Conservation (phyloP, 768 basidiomycete genomes). For the Pholiota conissans region DNA sequence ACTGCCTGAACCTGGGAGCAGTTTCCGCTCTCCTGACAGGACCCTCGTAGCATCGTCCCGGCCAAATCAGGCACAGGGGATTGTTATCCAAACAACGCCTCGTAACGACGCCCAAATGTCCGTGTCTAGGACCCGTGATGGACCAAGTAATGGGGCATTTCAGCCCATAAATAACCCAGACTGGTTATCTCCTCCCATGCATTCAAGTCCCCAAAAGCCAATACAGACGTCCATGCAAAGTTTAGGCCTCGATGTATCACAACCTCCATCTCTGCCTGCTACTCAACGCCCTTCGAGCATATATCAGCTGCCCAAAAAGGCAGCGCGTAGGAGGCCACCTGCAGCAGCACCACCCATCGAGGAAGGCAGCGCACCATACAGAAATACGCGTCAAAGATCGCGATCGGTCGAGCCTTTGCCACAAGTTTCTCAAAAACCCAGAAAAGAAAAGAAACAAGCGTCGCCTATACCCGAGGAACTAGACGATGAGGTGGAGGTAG, state of each 20-base stretch:
- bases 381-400: slow-evolving; percentile 3
- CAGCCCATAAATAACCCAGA: neutral
- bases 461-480: neutral
- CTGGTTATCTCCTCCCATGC: neutral
- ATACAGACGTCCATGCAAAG: neutral
- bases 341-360: neutral
- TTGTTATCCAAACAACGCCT: slow-evolving; percentile 6
- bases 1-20: slow-evolving; percentile 6
- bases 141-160: neutral
- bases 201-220: neutral
- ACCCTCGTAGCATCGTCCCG: slow-evolving; percentile 7
- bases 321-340: slow-evolving; percentile 12
- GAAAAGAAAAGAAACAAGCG: neutral
- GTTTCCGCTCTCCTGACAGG: slow-evolving; percentile 13
- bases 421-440: neutral
- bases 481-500: neutral
- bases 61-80: slow-evolving; percentile 9
- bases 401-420: neutral
- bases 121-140: neutral
- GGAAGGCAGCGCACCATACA: neutral
- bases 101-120: neutral
- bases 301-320: slow-evolving; percentile 7
- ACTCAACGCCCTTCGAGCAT: neutral
- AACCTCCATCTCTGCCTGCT: neutral
- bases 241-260: neutral